Percentiles rank a stretch among this genome's conserved stretches.
Evolutionary conservation across 192 early-diverging fungal genomes (phyloP).

Genomic region (Coemansia sp.): DNA sequence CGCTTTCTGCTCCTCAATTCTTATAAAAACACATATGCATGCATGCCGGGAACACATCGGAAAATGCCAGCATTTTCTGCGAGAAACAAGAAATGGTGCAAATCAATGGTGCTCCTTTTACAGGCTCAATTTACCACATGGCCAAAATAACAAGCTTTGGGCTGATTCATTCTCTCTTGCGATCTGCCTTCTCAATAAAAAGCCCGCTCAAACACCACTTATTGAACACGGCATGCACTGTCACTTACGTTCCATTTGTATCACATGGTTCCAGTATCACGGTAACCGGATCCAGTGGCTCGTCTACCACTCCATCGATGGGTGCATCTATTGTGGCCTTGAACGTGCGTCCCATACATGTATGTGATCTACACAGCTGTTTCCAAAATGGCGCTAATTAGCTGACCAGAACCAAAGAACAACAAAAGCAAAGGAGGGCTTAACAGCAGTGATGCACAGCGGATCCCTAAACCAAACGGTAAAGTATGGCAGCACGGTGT

Average conservation of each 20-base stretch:
- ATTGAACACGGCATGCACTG: no score
- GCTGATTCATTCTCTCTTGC: neutral
- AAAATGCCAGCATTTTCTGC: neutral
- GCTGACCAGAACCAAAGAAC: no score
- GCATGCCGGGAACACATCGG: neutral
- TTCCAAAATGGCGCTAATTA: neutral
- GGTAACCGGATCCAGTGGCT: constrained; percentile 24
- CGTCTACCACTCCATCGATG: constrained; percentile 14
- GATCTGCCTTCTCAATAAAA: neutral
- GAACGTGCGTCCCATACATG: constrained; percentile 37
- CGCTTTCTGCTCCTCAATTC: neutral
- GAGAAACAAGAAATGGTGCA: no score
- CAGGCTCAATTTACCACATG: no score
- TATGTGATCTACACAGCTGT: constrained; percentile 7
- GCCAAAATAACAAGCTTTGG: neutral
- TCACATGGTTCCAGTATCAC: constrained; percentile 35
- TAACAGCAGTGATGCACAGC: no score
- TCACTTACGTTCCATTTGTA: constrained; percentile 42
- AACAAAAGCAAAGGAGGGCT: no score
- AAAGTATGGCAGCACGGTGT: neutral
- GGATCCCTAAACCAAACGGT: no score
- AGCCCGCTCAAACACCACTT: no score
- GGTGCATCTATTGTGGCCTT: constrained; percentile 29
- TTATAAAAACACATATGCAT: neutral
- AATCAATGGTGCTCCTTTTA: no score